Evolutionary conservation across 1,139 yeast genomes (phyloP), one percentile per base, ranked within the genome.

Genomic region (Taphrina pruni): DNA sequence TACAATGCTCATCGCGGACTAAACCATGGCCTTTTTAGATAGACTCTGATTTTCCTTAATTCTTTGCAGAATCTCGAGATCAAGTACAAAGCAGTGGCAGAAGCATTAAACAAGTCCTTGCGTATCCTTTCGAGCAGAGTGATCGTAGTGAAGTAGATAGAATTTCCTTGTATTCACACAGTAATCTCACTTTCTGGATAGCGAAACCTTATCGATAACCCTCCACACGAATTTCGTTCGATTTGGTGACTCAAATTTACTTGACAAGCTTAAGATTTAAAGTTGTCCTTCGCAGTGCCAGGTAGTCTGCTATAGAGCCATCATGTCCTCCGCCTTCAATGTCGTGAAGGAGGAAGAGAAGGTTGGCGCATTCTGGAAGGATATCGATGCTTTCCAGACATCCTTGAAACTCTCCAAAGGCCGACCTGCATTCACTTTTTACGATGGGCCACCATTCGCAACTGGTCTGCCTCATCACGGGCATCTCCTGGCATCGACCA

Each of bases 381-480:
- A 92, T 72, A 84, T 90, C 75, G 89, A 92, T 79, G 99, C 99
- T 26, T 95, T 95, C 83, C 92, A 91, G 74, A 88, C 90, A 66
- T 87, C 96, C 57, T 79, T 92, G 73, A 88, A 92, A 79, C 83
- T 92, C 74, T 90, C 96, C 65, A 84, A 93, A 78, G 98, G 86
- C 71, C 86, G 88, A 74, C 96, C 96, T 52, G 89, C 88, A 70
- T 94, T 93, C 79, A 87, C 97, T 60, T 94, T 94, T 79, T 95
- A 90, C 77, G 99, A 94, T 80, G 99, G 99, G 45, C 99, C 99
- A 12, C 99, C 99, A 74, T 94, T 94, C 80, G 99, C 99, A 70
- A 94, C 99, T 5, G 76, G 76, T 32, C 90, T 97, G 51, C 99
- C 99, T 60, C 99, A 94, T 79, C 95, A 94, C 78, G 99, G 99